Percentiles rank a stretch among this genome's conserved stretches.
Evolutionary conservation across 805 yeast genomes (phyloP).

Genomic region (Zygosaccharomyces kombuchaensis): DNA sequence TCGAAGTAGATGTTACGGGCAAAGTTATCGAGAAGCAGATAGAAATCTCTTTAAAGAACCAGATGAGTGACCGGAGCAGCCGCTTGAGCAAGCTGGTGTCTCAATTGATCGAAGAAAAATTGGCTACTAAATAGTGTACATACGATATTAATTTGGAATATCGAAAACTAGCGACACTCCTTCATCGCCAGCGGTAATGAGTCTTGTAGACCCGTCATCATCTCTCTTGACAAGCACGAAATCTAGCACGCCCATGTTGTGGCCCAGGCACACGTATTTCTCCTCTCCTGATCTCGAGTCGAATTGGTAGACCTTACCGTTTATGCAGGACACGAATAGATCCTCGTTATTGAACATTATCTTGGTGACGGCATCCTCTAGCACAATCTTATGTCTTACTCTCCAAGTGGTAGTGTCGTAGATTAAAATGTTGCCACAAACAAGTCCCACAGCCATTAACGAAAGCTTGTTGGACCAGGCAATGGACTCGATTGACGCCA

Average conservation of each 20-base stretch:
- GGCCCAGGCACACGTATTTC: conserved; percentile 80
- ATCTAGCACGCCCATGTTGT: conserved; percentile 89
- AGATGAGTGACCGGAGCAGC: conserved; percentile 46
- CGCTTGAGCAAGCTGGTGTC: conserved; percentile 48
- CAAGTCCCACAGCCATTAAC: conserved; percentile 81
- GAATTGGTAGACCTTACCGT: conserved; percentile 82
- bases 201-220: conserved; percentile 37
- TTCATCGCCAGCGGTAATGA: conserved; percentile 95
- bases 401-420: conserved; percentile 87
- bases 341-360: conserved; percentile 56
- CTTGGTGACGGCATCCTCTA: conserved; percentile 83
- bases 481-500: conserved; percentile 73
- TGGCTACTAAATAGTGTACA: conserved; percentile 23
- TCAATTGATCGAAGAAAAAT: conserved; percentile 43
- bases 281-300: conserved; percentile 83
- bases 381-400: conserved; percentile 62
- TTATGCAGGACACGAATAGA: conserved; percentile 71
- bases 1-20: conserved; percentile 94
- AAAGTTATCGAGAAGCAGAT: conserved; percentile 88
- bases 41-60: conserved; percentile 48
- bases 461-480: conserved; percentile 67
- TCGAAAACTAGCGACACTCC: conserved; percentile 80
- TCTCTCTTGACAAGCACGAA: conserved; percentile 59
- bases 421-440: conserved; percentile 78
- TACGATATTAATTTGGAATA: conserved; percentile 26